Evolutionary conservation across 2,329 filamentous ascomycete species (phyloP).

Genomic region (Aspergillus sp.): DNA sequence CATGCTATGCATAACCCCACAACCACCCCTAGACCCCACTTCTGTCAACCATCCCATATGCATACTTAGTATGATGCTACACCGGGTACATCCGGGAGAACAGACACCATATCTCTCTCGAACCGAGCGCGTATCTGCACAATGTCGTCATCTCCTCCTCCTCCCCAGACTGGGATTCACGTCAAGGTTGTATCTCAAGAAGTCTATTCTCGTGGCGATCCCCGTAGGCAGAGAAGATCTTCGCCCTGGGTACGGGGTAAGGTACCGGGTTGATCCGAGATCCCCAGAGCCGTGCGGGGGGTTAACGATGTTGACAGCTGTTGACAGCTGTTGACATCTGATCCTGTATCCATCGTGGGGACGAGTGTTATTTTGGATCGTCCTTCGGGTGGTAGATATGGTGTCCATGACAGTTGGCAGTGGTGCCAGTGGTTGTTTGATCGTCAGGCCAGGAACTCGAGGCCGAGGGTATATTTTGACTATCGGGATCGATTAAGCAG

Average conservation of each 20-base stretch:
- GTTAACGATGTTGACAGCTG: not conserved
- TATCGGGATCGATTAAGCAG: not conserved
- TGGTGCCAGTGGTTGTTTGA: not conserved
- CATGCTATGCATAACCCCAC: too few relatives aligned
- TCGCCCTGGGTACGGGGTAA: not conserved
- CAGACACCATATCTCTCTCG: not conserved
- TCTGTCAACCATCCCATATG: not conserved
- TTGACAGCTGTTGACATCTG: not conserved
- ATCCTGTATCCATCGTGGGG: not conserved
- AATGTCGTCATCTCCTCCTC: not conserved
- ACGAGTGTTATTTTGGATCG: not conserved
- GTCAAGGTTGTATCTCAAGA: not conserved
- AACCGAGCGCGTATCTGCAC: not conserved
- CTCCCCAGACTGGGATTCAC: not conserved
- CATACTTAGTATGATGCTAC: not conserved
- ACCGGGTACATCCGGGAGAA: not conserved
- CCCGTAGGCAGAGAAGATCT: not conserved
- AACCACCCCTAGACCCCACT: not conserved
- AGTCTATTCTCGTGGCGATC: not conserved
- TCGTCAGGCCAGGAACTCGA: not conserved
- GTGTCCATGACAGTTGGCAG: not conserved
- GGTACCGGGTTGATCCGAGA: not conserved
- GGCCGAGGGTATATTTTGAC: not conserved
- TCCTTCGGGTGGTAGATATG: not conserved
- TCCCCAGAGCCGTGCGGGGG: not conserved